A percentile compares a stretch with the other conserved stretches of the same genome.
Conservation (phyloP, 2,329 filamentous ascomycete genomes). For the Aspergillus persii region DNA sequence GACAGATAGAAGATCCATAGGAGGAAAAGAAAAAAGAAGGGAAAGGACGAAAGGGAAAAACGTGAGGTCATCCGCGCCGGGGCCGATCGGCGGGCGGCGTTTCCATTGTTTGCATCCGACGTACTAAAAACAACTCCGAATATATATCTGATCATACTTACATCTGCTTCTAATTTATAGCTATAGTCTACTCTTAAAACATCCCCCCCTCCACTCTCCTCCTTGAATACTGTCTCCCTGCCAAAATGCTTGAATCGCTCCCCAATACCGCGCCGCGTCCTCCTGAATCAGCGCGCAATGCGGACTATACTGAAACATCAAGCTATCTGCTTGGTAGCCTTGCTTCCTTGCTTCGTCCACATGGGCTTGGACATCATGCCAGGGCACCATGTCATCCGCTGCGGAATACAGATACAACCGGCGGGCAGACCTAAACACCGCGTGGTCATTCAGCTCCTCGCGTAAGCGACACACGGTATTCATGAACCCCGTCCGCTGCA, state of each 20-base stretch:
- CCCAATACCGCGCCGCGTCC: conserved; percentile 14
- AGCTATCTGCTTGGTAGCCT: conserved; percentile 4
- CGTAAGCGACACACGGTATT: conserved; percentile 7
- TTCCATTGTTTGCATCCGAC: no score
- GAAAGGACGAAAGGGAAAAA: neutral
- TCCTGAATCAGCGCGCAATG: conserved; percentile 16
- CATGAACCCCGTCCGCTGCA: conserved; percentile 10
- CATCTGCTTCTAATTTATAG: no score
- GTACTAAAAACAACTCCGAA: no score
- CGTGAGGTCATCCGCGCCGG: neutral
- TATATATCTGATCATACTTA: no score
- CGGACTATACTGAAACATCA: conserved; percentile 6
- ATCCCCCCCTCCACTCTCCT: neutral
- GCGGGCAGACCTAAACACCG: conserved; percentile 4
- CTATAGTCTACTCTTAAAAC: conserved; percentile 4
- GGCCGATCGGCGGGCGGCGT: neutral
- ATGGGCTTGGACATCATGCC: conserved; percentile 10
- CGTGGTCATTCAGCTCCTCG: conserved; percentile 7
- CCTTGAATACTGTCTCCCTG: neutral
- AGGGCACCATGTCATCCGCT: conserved; percentile 10
- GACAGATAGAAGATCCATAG: conserved; percentile 72
- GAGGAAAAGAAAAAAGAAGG: neutral
- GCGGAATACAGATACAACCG: conserved; percentile 14
- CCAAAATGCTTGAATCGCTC: conserved; percentile 6
- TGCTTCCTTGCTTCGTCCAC: conserved; percentile 5